Evolutionary conservation across 2,329 filamentous ascomycete genomes (phyloP), one percentile per base, ranked within the genome.

Genomic region (Claviceps quebecensis): DNA sequence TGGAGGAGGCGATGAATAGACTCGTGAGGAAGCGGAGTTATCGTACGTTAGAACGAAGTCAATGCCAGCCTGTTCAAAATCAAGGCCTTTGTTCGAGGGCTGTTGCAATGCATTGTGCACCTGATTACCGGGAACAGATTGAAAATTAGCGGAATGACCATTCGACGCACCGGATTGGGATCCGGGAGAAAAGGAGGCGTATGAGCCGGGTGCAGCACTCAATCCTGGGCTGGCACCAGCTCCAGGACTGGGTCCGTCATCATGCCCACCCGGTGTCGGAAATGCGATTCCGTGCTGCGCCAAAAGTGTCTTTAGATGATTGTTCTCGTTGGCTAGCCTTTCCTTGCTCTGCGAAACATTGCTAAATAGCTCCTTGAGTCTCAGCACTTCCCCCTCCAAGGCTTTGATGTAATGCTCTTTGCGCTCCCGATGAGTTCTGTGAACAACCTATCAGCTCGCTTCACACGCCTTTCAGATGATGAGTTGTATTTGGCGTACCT

Each of bases 401-500:
- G 86, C 82, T 67, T 94, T 94, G 72, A 96, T 94, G 66, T 97
- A 97, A 60, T 89, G 78, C 69, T 97, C 93, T 67, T 97, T 97
- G 58, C 93, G 82, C 70, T 97, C 93, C 52, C 93, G 88, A 68
- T 98, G 93, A 17, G 93, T 97, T 63, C 93, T 95, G 39, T 5
- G 45, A 16, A 48, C 14, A 17, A 36, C 8, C 41, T 37, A 34
- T 46, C 23, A 36, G 38, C 6, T 22, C 14, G 5, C 23, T 47
- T 13, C 7, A 26, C 41, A 7, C 41, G 19, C 22, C n/a, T 26
- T 13, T n/a, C 14, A 14, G 14, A 37, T 29, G 1, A 40, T 23
- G 29, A 14, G n/a, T n/a, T 5, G 2, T 8, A 36, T 11, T 22
- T 6, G 55, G 55, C 69, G 59, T 79, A 94, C 90, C 90, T 84